Conservation (phyloP, 148 eudicot species). For the Agrostemma githago region DNA sequence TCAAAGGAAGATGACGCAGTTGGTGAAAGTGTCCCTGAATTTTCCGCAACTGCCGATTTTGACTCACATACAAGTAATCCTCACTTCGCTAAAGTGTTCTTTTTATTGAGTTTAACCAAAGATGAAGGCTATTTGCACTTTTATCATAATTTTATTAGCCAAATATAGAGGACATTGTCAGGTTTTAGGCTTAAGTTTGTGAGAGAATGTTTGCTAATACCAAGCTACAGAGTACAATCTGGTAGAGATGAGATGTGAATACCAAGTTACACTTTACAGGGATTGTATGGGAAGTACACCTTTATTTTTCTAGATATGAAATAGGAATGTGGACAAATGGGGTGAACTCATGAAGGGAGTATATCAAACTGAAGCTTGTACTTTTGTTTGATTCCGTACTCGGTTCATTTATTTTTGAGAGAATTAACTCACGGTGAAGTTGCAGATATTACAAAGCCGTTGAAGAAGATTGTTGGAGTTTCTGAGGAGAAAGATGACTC, state of each 20-base stretch:
- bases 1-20: too few species aligned
- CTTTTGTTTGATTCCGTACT: neutral
- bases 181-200: neutral
- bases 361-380: neutral
- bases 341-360: neutral
- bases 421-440: neutral
- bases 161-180: too few species aligned
- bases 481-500: neutral
- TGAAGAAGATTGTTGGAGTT: neutral
- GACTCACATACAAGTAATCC: neutral
- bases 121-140: neutral
- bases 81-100: neutral
- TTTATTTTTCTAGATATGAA: neutral
- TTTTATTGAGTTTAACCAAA: neutral
- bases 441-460: conserved; percentile 14
- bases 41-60: neutral
- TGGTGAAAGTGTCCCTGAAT: too few species aligned
- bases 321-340: neutral
- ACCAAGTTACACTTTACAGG: neutral
- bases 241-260: neutral
- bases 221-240: too few species aligned
- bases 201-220: neutral
- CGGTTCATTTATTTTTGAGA: neutral
- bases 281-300: neutral
- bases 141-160: too few species aligned